phyloP scores from a whole-genome alignment of 2,329 filamentous ascomycete genomes.

The Chrysoporthe puriensis region DNA sequence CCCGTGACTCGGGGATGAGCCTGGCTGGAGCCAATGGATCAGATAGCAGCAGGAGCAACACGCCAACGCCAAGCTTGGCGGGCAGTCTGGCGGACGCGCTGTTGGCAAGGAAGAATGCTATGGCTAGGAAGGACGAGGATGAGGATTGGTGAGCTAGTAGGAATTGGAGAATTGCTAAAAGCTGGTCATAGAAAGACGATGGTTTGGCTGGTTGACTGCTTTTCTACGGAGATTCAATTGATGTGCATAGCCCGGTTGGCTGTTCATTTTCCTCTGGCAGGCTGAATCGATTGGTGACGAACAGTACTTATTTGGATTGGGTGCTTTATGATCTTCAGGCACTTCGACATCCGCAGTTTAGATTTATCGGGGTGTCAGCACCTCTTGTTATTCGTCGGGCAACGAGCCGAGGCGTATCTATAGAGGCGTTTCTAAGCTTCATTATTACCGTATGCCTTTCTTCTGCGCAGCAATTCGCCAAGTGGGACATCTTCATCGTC shows the following conservation, averaged over 20 bases:
- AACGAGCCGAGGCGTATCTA: slow-evolving; percentile 25
- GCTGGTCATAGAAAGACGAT: background rate
- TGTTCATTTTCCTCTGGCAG: slow-evolving; percentile 5
- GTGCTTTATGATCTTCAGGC: slow-evolving; percentile 10
- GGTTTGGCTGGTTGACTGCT: background rate
- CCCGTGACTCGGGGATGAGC: slow-evolving; percentile 73
- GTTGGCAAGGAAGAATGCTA: slow-evolving; percentile 74
- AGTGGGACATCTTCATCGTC: slow-evolving; percentile 68
- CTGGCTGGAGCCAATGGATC: slow-evolving; percentile 58
- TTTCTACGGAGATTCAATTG: background rate
- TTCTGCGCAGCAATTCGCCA: slow-evolving; percentile 65
- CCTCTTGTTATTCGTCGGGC: slow-evolving; percentile 18
- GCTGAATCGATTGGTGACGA: slow-evolving; percentile 19
- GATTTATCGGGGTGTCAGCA: background rate
- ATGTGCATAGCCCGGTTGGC: slow-evolving; percentile 25
- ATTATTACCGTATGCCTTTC: slow-evolving; percentile 42
- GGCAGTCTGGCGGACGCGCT: slow-evolving; percentile 80
- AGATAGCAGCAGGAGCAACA: slow-evolving; percentile 69
- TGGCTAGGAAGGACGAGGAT: slow-evolving; percentile 72
- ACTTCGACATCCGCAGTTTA: background rate
- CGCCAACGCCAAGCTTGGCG: slow-evolving; percentile 71
- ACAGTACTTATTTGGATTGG: background rate
- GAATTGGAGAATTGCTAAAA: slow-evolving; percentile 13
- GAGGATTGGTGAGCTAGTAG: slow-evolving; percentile 64
- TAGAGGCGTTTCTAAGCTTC: slow-evolving; percentile 30